Evolutionary conservation across 495 filamentous ascomycete genomes (phyloP).

Genomic region (Aspergillus steynii): DNA sequence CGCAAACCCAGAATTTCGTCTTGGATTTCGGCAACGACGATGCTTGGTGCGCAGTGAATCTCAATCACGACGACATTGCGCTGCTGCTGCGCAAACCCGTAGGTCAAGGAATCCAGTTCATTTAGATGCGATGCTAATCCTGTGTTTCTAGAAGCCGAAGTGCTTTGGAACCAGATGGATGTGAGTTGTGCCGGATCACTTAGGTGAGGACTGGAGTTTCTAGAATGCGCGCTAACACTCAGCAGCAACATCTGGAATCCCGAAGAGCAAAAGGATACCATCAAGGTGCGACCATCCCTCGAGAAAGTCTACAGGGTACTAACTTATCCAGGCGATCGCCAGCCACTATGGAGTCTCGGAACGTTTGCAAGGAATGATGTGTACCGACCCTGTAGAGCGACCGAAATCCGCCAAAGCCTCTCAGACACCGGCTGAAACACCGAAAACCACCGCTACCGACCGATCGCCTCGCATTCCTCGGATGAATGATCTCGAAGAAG

Average conservation of each 20-base stretch:
- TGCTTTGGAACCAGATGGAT: conserved; percentile 66
- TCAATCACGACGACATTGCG: conserved; percentile 48
- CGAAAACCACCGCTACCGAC: conserved; percentile 13
- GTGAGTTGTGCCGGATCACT: conserved; percentile 39
- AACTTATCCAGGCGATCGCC: conserved; percentile 33
- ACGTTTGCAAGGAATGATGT: conserved; percentile 66
- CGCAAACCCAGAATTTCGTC: conserved; percentile 61
- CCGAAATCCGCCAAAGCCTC: conserved; percentile 14
- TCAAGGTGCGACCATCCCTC: conserved; percentile 37
- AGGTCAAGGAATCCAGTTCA: conserved; percentile 6
- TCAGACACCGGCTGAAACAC: conserved; percentile 13
- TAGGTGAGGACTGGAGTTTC: background rate
- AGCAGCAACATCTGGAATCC: conserved; percentile 72
- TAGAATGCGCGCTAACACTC: background rate
- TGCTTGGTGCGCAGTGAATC: conserved; percentile 62
- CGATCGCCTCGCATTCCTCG: conserved; percentile 14
- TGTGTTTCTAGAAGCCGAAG: conserved; percentile 34
- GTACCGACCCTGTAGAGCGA: conserved; percentile 48
- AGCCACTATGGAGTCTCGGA: conserved; percentile 66
- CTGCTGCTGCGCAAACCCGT: conserved; percentile 35
- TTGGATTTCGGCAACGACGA: conserved; percentile 68
- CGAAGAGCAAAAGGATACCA: conserved; percentile 54
- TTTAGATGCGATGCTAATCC: background rate
- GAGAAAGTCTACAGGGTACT: background rate
- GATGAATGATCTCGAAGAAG: conserved; percentile 37